Base-by-base conservation (phyloP, 345 rosid species). In the Raphanus sativus region DNA sequence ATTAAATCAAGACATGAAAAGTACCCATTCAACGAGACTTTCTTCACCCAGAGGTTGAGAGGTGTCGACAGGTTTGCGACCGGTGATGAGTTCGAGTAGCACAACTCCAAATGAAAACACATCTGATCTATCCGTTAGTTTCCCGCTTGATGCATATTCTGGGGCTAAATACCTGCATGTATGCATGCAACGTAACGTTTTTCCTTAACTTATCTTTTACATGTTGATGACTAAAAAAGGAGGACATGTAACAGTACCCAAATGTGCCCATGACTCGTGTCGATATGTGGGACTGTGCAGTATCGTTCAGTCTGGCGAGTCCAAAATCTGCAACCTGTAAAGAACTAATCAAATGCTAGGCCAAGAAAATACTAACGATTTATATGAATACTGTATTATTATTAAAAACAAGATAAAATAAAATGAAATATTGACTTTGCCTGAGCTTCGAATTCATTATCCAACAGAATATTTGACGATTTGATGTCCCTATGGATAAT, bases 221-320 rank as follows among this genome's bases (percentile, higher is more conserved):
- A 21, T 21, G 21, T 21, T 21, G 21, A 21, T 21, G 21, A 21
- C 1, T 21, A 21, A 21, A 21, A n/a, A 21, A 21, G 0, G 21
- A 21, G 21, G 21, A 21, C 21, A 21, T 21, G 21, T 21, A 21
- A 21, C 21, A 21, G 21, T 21, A 93, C 99, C 96, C 98, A 52
- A 93, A 93, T 76, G 98, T 93, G 33, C 99, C 98, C 99, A 96
- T 96, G 75, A 93, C 98, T 62, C 99, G 85, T 40, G 98, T 96
- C 65, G 99, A 96, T 69, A 96, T 96, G 76, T 96, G 99, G 56
- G 94, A 87, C 66, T 87, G 92, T 11, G 86, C 63, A 5, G 91
- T 86, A 80, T 88, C 95, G 16, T 87, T 89, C 17, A 93, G 90
- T 82, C 85, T 96, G 60, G 99, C 98, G 12, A 96, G 93, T 76